Evolutionary conservation across 495 filamentous ascomycete species (phyloP).

Genomic region (Usnea hakonensis): DNA sequence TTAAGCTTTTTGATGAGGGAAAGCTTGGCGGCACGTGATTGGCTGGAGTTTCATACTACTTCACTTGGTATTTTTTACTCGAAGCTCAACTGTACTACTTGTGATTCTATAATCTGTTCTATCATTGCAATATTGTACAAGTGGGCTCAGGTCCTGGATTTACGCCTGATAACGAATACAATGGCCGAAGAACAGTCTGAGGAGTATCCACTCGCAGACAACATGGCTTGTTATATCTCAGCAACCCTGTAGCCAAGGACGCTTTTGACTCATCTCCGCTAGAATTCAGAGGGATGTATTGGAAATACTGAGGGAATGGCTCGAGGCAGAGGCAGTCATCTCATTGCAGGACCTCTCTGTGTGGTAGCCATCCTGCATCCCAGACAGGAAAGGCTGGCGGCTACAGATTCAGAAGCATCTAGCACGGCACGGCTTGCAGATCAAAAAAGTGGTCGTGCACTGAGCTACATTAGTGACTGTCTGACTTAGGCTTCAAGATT

Average conservation of each 20-base stretch:
- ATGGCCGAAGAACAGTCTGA: neutral
- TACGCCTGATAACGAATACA: neutral
- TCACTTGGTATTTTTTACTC: neutral
- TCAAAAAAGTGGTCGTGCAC: neutral
- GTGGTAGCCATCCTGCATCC: neutral
- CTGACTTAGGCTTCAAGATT: neutral
- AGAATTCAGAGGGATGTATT: neutral
- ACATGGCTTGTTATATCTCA: neutral
- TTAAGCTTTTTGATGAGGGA: neutral
- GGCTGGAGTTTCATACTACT: no score
- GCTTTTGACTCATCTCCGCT: neutral
- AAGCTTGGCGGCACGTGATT: slow-evolving; percentile 12
- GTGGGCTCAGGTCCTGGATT: neutral
- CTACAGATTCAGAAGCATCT: neutral
- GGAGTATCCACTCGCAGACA: neutral
- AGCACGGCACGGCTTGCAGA: neutral
- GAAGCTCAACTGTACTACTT: neutral
- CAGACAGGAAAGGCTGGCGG: neutral
- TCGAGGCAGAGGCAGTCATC: neutral
- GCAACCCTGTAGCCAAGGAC: neutral
- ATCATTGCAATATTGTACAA: neutral
- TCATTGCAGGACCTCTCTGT: neutral
- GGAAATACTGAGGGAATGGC: neutral
- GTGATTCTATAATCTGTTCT: neutral
- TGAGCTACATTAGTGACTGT: neutral